phyloP scores from a whole-genome alignment of 192 early-diverging fungal species.

The Backusella tarrabulga region DNA sequence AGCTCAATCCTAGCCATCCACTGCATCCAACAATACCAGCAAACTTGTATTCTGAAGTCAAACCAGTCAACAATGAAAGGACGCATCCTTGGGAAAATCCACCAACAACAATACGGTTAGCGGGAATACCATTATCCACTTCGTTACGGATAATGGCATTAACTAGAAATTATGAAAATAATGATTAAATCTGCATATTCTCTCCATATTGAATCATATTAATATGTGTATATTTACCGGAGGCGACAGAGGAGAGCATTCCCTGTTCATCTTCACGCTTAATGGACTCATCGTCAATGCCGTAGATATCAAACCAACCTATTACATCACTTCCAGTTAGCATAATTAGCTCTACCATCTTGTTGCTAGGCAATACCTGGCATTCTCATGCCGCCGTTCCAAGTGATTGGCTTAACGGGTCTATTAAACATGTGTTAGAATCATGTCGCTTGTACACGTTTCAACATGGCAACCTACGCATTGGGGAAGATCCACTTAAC shows the following conservation, averaged over 20 bases:
- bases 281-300: constrained; percentile 45
- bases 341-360: neutral
- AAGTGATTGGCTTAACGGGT: constrained; percentile 57
- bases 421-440: constrained; percentile 14
- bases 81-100: constrained; percentile 93
- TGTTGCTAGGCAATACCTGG: constrained; percentile 48
- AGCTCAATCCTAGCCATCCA: constrained; percentile 73
- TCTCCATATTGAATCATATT: neutral
- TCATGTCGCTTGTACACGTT: neutral
- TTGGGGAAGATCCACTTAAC: constrained; percentile 92
- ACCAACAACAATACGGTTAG: constrained; percentile 87
- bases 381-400: constrained; percentile 82
- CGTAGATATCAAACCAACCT: constrained; percentile 82
- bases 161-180: constrained; percentile 24
- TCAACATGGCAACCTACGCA: constrained; percentile 48
- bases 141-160: constrained; percentile 67
- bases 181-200: neutral
- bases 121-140: constrained; percentile 74
- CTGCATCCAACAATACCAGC: constrained; percentile 74
- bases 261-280: constrained; percentile 69
- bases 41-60: constrained; percentile 70
- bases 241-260: constrained; percentile 58
- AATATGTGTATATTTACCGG: constrained; percentile 16
- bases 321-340: neutral
- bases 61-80: constrained; percentile 65